Evolutionary conservation across 768 basidiomycete genomes (phyloP), one percentile per base, ranked within the genome.

Genomic region (Nevesoporus exiguus): DNA sequence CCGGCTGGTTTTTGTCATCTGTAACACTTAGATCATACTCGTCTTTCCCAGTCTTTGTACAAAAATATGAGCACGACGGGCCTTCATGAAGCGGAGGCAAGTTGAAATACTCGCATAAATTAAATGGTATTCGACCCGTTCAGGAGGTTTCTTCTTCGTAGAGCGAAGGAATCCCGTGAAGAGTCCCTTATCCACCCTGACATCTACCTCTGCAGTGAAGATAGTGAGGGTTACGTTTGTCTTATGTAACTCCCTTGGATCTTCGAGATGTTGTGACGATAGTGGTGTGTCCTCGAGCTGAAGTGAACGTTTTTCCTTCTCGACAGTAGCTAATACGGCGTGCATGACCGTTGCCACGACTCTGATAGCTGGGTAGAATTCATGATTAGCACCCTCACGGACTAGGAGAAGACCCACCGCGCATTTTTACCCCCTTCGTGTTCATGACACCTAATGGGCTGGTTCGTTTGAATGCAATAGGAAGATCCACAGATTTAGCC

Each of bases 91-190:
- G 11, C n/a, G 19, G 1, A 7, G 56, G 15, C 3, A 13, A n/a
- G 39, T 14, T 2, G 2, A 39, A 47, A 39, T 5, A 43, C 61
- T 9, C 13, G 64, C 64, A 74, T 91, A 98, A 37, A 99, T 92
- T 13, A 99, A 76, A 60, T 89, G 83, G 51, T 90, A 88, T 51
- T 78, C 84, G 66, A 94, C 80, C 48, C 75, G 80, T 5, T 71
- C 7, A 22, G 31, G 46, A 6, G 46, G 46, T 0, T 47, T 33
- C 46, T 47, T 47, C 80, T 98, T 98, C 11, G 95, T 99, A 1
- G 93, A 90, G 54, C 96, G 78, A 55, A 88, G 80, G 31, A 98
- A 74, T 68, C 31, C 49, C 19, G 19, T 9, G 10, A 19, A 17
- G 9, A 49, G 39, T 31, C 30, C 41, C 29, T 31, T 7, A 21